phyloP scores from a whole-genome alignment of 139 green algal species.

The Micractinium sp. region DNA sequence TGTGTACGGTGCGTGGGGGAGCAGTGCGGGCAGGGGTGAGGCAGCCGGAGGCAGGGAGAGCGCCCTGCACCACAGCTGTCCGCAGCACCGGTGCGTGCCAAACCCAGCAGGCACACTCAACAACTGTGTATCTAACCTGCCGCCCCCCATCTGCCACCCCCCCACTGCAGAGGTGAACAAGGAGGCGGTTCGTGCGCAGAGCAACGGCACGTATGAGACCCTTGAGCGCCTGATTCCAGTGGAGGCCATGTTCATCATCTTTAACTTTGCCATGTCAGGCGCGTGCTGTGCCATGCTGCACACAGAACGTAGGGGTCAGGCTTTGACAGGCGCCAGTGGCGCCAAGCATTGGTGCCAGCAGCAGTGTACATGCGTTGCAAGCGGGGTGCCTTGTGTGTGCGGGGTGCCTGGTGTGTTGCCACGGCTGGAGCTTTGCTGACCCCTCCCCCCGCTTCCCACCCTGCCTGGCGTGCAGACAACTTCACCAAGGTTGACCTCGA shows the following conservation, averaged over 20 bases:
- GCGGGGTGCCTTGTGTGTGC: no score
- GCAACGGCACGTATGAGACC: not conserved
- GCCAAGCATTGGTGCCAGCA: no score
- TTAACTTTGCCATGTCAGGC: not conserved
- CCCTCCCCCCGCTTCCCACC: not conserved
- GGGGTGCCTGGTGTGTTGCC: no score
- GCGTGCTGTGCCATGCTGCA: not conserved
- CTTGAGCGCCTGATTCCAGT: not conserved
- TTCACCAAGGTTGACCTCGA: conserved; percentile 9
- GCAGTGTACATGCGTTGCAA: no score
- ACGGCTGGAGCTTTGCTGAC: not conserved
- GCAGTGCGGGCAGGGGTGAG: not conserved
- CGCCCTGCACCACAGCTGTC: not conserved
- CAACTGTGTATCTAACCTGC: not conserved
- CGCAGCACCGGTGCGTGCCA: not conserved
- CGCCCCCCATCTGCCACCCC: no score
- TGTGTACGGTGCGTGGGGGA: not conserved
- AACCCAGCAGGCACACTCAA: not conserved
- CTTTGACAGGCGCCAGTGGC: no score
- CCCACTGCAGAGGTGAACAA: conserved; percentile 13
- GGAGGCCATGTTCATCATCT: not conserved
- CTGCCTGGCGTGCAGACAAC: not conserved
- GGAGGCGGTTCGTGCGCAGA: conserved; percentile 24
- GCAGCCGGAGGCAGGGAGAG: not conserved
- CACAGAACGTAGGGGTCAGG: no score